These are phyloP conservation scores for Solanum medicagineum DNA, from an alignment of 257 asterid genomes.

Conservation along the genomic window DNA sequence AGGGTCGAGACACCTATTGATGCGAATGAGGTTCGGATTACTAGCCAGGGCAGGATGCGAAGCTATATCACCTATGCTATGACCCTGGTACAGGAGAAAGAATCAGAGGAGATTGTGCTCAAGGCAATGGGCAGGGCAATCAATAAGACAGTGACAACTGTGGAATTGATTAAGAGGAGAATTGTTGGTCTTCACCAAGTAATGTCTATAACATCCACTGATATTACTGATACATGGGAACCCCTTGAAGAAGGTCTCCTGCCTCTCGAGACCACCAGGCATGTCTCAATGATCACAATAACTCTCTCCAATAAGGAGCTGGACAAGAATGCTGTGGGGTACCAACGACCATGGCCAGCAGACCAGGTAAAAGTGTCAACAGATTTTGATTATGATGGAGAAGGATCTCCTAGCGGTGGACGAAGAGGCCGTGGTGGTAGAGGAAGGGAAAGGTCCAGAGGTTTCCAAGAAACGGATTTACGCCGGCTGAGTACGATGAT, in stretches of 20 bases:
- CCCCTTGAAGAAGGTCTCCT: constrained; percentile 98
- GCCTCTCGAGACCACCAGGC: constrained; percentile 78
- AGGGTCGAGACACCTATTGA: constrained; percentile 45
- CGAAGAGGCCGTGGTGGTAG: constrained; percentile 86
- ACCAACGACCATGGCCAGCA: constrained; percentile 84
- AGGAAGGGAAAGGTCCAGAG: constrained; percentile 82
- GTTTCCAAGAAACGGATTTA: constrained; percentile 56
- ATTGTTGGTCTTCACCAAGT: constrained; percentile 94
- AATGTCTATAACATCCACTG: constrained; percentile 72
- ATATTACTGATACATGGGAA: constrained; percentile 95
- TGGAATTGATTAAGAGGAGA: constrained; percentile 75
- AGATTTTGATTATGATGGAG: constrained; percentile 79
- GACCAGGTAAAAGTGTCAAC: constrained; percentile 74
- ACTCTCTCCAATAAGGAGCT: constrained; percentile 68
- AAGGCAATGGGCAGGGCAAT: constrained; percentile 77
- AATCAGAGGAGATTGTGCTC: constrained; percentile 45
- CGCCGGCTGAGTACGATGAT: constrained; percentile 51
- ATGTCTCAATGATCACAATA: constrained; percentile 81
- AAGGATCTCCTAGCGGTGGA: constrained; percentile 66
- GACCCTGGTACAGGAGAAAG: constrained; percentile 52
- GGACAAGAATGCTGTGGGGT: constrained; percentile 64
- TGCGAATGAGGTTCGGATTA: constrained; percentile 65
- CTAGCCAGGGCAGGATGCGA: constrained; percentile 68
- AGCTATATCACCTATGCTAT: constrained; percentile 59
- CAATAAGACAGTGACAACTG: constrained; percentile 57